These are phyloP conservation scores for Lachancea waltii DNA, from an alignment of 805 yeast genomes.

Conservation along the genomic window DNA sequence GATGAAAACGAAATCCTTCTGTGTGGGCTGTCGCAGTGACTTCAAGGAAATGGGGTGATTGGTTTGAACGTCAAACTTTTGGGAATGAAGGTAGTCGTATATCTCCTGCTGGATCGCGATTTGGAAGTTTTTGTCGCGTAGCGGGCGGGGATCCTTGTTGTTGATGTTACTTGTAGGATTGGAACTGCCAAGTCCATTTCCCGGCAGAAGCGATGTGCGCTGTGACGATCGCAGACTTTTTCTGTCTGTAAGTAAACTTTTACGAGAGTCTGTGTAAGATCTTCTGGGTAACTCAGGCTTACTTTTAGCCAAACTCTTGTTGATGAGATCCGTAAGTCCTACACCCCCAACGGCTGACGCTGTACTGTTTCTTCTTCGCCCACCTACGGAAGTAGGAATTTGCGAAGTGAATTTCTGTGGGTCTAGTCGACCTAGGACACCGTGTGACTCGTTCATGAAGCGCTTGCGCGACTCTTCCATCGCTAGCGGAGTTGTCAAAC, in stretches of 20 bases:
- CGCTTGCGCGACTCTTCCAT: slow-evolving; percentile 8
- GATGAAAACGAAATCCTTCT: slow-evolving; percentile 70
- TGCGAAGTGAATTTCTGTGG: slow-evolving; percentile 24
- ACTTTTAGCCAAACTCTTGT: slow-evolving; percentile 21
- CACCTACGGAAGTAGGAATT: slow-evolving; percentile 16
- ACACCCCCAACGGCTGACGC: slow-evolving; percentile 12
- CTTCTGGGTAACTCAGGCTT: slow-evolving; percentile 5
- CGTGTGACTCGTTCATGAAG: slow-evolving; percentile 1
- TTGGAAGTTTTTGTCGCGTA: slow-evolving; percentile 68
- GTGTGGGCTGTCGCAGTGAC: slow-evolving; percentile 72
- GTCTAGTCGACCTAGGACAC: slow-evolving; percentile 17
- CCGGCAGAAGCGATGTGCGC: slow-evolving; percentile 13
- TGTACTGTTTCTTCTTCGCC: slow-evolving; percentile 20
- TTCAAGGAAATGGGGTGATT: slow-evolving; percentile 60
- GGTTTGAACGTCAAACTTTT: slow-evolving; percentile 69
- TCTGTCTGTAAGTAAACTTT: slow-evolving; percentile 1
- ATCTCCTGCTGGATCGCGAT: slow-evolving; percentile 58
- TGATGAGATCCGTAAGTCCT: slow-evolving; percentile 24
- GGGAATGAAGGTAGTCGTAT: slow-evolving; percentile 51
- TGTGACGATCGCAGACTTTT: slow-evolving; percentile 17
- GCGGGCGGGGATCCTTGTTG: slow-evolving; percentile 63
- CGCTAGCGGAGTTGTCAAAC: not conserved
- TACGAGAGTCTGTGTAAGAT: slow-evolving; percentile 6
- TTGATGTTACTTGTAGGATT: slow-evolving; percentile 8
- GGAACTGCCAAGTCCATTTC: slow-evolving; percentile 1